These are phyloP conservation scores for Scedosporium apiospermum DNA, from an alignment of 2,329 filamentous ascomycete genomes.

Conservation along the genomic window DNA sequence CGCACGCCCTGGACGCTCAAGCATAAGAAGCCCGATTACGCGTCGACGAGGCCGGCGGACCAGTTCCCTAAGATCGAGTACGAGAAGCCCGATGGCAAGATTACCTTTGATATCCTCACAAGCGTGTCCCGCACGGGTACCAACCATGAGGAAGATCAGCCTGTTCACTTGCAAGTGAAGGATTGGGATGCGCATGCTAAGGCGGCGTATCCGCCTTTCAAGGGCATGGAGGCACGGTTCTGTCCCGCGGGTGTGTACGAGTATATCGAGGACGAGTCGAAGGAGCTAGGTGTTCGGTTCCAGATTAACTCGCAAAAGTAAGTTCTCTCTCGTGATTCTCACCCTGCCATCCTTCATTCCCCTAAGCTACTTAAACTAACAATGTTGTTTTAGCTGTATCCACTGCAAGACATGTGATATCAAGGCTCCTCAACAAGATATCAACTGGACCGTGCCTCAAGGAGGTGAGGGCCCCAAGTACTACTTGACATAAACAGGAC, in stretches of 20 bases:
- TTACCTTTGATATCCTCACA: slow-evolving; percentile 93
- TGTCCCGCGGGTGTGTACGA: slow-evolving; percentile 97
- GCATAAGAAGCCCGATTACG: slow-evolving; percentile 70
- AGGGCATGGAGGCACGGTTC: slow-evolving; percentile 92
- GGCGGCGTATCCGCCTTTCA: slow-evolving; percentile 74
- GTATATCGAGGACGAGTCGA: slow-evolving; percentile 86
- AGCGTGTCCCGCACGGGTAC: slow-evolving; percentile 92
- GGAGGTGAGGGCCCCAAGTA: slow-evolving; percentile 73
- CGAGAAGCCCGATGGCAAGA: slow-evolving; percentile 88
- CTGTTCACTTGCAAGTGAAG: slow-evolving; percentile 86
- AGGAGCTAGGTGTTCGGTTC: slow-evolving; percentile 82
- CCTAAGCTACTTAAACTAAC: not conserved
- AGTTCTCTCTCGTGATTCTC: slow-evolving; percentile 29
- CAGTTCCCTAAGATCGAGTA: slow-evolving; percentile 86
- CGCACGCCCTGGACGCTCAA: slow-evolving; percentile 85
- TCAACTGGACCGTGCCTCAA: slow-evolving; percentile 93
- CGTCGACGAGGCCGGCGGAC: slow-evolving; percentile 70
- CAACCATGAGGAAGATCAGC: slow-evolving; percentile 98
- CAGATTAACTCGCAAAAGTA: slow-evolving; percentile 98
- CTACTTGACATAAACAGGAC: slow-evolving; percentile 47
- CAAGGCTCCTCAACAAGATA: slow-evolving; percentile 92
- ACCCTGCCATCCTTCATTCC: not conserved
- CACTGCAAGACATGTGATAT: slow-evolving; percentile 99
- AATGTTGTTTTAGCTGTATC: slow-evolving; percentile 61
- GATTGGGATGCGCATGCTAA: slow-evolving; percentile 89